Base-by-base conservation (phyloP, 129 eudicot species). In the Logfia minima region DNA sequence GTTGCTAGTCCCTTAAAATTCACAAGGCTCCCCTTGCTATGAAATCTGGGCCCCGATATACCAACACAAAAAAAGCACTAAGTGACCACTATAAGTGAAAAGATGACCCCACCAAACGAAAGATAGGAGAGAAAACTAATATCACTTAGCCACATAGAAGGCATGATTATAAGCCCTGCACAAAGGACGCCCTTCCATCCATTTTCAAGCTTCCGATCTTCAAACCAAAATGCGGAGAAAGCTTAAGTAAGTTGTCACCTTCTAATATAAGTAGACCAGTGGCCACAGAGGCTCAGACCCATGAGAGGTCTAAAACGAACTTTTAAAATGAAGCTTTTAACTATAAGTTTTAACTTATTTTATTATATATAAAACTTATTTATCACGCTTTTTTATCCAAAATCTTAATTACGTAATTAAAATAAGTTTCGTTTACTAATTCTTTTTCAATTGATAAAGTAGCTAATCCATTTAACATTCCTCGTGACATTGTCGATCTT, bases 131-230 rank as follows among this genome's bases (percentile, higher is more conserved):
- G 70, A 71, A 71, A 65, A n/a, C 82, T 71, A 53, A 79, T 24
- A 71, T 79, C 83, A 79, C 41, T 63, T 43, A 72, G 78, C 78
- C 77, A 79, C 71, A 63, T 63, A 16, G 83, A 71, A 61, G 83
- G 83, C 43, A 79, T 56, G 22, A 79, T 79, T 41, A 79, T 51
- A 24, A 72, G 31, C 58, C 73, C 67, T 4, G 78, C 77, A 79
- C 73, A 79, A 79, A 72, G 13, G 83, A 79, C 32, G 72, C 72
- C 66, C 83, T 79, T 68, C 83, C 83, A 72, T 71, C 73, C 67
- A 79, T 59, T 51, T 48, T 51, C 53, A 65, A 1, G 35, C 66
- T 68, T 34, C 83, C 77, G 32, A 79, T 35, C 32, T 79, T 72
- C 43, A 79, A 71, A 8, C 66, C 58, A 51, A 79, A 79, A 48